Conservation (phyloP, 768 basidiomycete species). For the Tricholomella constricta region DNA sequence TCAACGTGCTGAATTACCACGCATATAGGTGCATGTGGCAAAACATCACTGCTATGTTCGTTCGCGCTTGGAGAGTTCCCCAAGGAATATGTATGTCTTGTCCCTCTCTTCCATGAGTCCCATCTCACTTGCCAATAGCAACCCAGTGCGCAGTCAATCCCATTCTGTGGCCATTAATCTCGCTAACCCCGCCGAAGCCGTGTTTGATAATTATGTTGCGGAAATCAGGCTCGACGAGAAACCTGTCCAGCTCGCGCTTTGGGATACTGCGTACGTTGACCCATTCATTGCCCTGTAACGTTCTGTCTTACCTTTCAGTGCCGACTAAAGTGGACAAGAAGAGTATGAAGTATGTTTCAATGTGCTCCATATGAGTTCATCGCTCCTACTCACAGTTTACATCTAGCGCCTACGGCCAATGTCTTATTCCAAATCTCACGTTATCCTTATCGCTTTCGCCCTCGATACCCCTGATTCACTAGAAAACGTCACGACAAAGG, state of each 20-base stretch:
- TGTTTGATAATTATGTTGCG: slow-evolving; percentile 98
- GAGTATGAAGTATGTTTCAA: slow-evolving; percentile 81
- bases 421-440: slow-evolving; percentile 98
- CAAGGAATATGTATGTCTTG: slow-evolving; percentile 83
- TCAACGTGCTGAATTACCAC: slow-evolving; percentile 21
- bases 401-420: slow-evolving; percentile 87
- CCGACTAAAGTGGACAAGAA: slow-evolving; percentile 80
- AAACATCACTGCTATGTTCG: slow-evolving; percentile 88
- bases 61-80: slow-evolving; percentile 96
- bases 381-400: slow-evolving; percentile 11
- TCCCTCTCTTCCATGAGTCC: slow-evolving; percentile 6
- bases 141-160: slow-evolving; percentile 49
- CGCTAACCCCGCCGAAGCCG: slow-evolving; percentile 53
- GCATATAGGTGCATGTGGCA: slow-evolving; percentile 85
- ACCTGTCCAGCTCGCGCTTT: slow-evolving; percentile 93
- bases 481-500: slow-evolving; percentile 94
- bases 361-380: background rate
- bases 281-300: slow-evolving; percentile 9
- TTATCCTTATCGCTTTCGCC: slow-evolving; percentile 96
- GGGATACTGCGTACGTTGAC: slow-evolving; percentile 95
- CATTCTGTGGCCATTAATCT: slow-evolving; percentile 15
- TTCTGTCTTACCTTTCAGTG: slow-evolving; percentile 12
- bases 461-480: slow-evolving; percentile 96
- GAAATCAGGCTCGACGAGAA: slow-evolving; percentile 98
- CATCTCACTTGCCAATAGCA: slow-evolving; percentile 39